Evolutionary conservation across 164 flowering plant species (phyloP).

Genomic region (Paratinospora sagittata): DNA sequence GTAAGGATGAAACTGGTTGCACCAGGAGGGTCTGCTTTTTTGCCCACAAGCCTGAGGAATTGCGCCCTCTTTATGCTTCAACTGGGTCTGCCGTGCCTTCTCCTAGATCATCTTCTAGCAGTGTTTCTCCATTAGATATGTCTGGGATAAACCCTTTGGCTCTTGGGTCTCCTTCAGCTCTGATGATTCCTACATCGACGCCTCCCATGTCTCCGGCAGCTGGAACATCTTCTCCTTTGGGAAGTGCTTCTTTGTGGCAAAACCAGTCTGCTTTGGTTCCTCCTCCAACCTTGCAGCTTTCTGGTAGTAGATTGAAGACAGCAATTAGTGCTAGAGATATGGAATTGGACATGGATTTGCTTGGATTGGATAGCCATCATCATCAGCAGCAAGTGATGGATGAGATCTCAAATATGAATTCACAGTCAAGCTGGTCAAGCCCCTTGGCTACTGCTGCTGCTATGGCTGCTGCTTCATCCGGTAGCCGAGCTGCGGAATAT

Average conservation of each 20-base stretch:
- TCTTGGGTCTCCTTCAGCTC: slow-evolving; percentile 28
- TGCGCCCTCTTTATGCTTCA: slow-evolving; percentile 80
- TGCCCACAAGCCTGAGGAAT: slow-evolving; percentile 77
- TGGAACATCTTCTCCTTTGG: slow-evolving; percentile 43
- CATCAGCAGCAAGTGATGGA: slow-evolving; percentile 61
- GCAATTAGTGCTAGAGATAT: slow-evolving; percentile 65
- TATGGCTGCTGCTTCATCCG: slow-evolving; percentile 15
- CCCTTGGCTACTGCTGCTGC: slow-evolving; percentile 20
- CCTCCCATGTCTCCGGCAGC: slow-evolving; percentile 66
- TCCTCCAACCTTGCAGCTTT: slow-evolving; percentile 74
- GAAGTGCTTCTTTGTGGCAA: slow-evolving; percentile 44
- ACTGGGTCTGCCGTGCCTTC: slow-evolving; percentile 89
- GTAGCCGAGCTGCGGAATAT: slow-evolving; percentile 23
- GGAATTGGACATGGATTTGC: slow-evolving; percentile 60
- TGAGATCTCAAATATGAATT: slow-evolving; percentile 50
- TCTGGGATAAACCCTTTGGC: slow-evolving; percentile 22
- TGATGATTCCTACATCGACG: slow-evolving; percentile 42
- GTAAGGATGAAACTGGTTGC: slow-evolving; percentile 89
- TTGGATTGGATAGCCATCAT: slow-evolving; percentile 39
- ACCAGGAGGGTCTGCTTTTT: slow-evolving; percentile 82
- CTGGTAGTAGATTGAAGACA: slow-evolving; percentile 71
- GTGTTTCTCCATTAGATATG: slow-evolving; percentile 34
- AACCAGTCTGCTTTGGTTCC: slow-evolving; percentile 40
- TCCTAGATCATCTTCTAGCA: slow-evolving; percentile 41
- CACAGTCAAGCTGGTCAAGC: slow-evolving; percentile 39